Evolutionary conservation across 208 protist genomes (phyloP).

Genomic region (Herpetomonas tarakana): DNA sequence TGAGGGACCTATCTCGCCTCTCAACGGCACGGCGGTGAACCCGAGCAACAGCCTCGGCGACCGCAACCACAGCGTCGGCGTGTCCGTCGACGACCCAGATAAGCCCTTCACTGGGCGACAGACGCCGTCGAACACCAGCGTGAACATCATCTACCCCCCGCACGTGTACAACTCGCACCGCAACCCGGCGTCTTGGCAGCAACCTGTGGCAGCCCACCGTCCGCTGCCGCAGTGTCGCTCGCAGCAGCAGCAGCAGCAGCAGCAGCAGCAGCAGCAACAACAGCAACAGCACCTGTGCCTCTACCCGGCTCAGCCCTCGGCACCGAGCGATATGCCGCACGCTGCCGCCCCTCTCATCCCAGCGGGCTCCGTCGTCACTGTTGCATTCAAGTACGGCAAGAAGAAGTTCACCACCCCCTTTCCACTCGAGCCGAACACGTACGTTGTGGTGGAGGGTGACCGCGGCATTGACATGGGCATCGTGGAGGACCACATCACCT

Average conservation of each 20-base stretch:
- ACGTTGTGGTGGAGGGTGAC: conserved; percentile 72
- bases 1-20: not conserved
- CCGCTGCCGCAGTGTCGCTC: conserved; percentile 6
- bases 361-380: conserved; percentile 24
- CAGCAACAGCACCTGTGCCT: not conserved
- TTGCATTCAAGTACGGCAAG: conserved; percentile 79
- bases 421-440: conserved; percentile 25
- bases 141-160: conserved; percentile 8
- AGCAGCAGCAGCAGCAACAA: conserved; percentile 8
- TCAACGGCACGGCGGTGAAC: not conserved
- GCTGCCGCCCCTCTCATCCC: conserved; percentile 7
- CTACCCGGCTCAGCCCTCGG: not conserved
- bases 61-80: not conserved
- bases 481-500: conserved; percentile 27
- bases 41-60: not conserved
- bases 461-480: conserved; percentile 69
- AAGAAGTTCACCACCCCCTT: conserved; percentile 39
- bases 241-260: not conserved
- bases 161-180: not conserved
- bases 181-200: conserved; percentile 6
- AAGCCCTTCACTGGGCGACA: not conserved
- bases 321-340: not conserved
- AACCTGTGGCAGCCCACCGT: conserved; percentile 10
- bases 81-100: not conserved
- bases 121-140: conserved; percentile 13